Percentiles rank a stretch among this genome's conserved stretches.
phyloP scores from a whole-genome alignment of 2,329 filamentous ascomycete species.

The Domatiomyces catenatus region DNA sequence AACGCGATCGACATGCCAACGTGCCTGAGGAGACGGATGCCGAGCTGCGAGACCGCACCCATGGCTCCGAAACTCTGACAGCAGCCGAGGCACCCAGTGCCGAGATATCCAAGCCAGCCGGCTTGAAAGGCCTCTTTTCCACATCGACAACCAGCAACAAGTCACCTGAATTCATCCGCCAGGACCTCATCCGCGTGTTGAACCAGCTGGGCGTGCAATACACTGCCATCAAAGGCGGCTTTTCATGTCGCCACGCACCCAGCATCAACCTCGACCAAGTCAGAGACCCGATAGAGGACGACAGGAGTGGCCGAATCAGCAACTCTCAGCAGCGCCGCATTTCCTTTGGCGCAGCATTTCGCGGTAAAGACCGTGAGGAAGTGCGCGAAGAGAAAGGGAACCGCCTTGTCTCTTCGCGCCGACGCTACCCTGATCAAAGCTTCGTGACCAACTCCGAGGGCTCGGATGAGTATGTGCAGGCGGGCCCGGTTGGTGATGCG shows the following conservation, averaged over 20 bases:
- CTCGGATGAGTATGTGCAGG: slow-evolving; percentile 56
- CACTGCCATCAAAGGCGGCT: slow-evolving; percentile 82
- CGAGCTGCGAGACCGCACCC: slow-evolving; percentile 47
- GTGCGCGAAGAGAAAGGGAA: slow-evolving; percentile 44
- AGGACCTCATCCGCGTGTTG: slow-evolving; percentile 80
- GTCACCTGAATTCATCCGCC: slow-evolving; percentile 67
- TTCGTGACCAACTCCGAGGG: slow-evolving; percentile 74
- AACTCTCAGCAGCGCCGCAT: slow-evolving; percentile 60
- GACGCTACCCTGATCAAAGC: slow-evolving; percentile 46
- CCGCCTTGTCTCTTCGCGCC: slow-evolving; percentile 23
- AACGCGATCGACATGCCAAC: slow-evolving; percentile 45
- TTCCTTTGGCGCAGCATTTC: slow-evolving; percentile 58
- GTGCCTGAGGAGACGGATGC: slow-evolving; percentile 84
- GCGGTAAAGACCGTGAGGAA: slow-evolving; percentile 55
- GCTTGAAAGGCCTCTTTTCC: slow-evolving; percentile 89
- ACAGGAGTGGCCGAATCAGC: slow-evolving; percentile 29
- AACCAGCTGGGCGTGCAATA: slow-evolving; percentile 81
- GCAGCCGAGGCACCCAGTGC: slow-evolving; percentile 42
- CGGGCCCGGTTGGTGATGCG: slow-evolving; percentile 43
- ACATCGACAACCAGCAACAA: slow-evolving; percentile 93
- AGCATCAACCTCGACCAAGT: slow-evolving; percentile 75
- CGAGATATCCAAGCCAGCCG: slow-evolving; percentile 73
- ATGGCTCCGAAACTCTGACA: slow-evolving; percentile 33
- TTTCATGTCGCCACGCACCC: slow-evolving; percentile 72
- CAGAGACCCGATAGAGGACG: slow-evolving; percentile 37